These are phyloP conservation scores for Penicillium sp. DNA, from an alignment of 2,329 filamentous ascomycete species.

Conservation along the genomic window DNA sequence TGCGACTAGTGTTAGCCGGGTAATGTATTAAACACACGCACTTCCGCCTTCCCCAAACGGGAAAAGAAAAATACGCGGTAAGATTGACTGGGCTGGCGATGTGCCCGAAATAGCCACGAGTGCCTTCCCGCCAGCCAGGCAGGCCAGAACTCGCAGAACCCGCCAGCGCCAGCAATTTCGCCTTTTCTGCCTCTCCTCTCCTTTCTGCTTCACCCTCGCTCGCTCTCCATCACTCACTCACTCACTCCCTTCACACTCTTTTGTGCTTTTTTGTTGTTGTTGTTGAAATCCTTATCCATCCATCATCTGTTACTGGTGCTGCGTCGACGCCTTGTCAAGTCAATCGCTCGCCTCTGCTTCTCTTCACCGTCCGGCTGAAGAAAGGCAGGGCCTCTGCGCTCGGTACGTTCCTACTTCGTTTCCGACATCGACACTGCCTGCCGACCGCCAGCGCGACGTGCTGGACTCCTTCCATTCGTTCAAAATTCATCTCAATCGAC, in stretches of 20 bases:
- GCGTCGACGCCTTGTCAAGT: not conserved
- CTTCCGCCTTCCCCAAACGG: too few species aligned
- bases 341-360: constrained; percentile 21
- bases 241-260: constrained; percentile 24
- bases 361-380: constrained; percentile 25
- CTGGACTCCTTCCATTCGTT: constrained; percentile 21
- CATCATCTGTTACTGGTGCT: constrained; percentile 8
- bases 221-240: constrained; percentile 26
- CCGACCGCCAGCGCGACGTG: not conserved
- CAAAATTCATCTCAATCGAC: constrained; percentile 11
- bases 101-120: constrained; percentile 30
- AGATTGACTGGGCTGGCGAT: not conserved
- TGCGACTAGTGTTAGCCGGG: too few species aligned
- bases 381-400: constrained; percentile 19
- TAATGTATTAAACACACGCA: too few species aligned
- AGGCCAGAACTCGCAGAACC: constrained; percentile 2
- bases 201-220: not conserved
- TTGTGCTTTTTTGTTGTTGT: constrained; percentile 16
- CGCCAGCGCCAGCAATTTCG: constrained; percentile 24
- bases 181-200: constrained; percentile 19
- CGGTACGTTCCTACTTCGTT: constrained; percentile 7
- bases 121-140: constrained; percentile 7
- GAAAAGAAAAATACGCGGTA: too few species aligned
- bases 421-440: not conserved
- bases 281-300: constrained; percentile 19